A percentile compares a stretch with the other conserved stretches of the same genome.
Evolutionary conservation across 2,329 filamentous ascomycete genomes (phyloP).

Genomic region (Ceratocystis lukuohia): DNA sequence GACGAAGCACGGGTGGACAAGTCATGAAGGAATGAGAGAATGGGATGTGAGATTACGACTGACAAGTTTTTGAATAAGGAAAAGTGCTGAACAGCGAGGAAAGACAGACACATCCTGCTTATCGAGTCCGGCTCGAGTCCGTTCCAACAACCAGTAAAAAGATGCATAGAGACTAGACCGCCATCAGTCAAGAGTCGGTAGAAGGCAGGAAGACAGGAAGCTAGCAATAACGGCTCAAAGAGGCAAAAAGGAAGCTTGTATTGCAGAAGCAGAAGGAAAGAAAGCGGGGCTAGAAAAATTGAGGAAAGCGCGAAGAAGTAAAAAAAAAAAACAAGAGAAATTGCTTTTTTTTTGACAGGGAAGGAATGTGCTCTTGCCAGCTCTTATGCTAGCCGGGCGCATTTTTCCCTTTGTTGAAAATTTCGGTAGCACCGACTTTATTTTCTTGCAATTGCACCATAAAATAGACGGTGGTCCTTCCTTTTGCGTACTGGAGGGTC

Average conservation of each 20-base stretch:
- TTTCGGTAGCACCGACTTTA: constrained; percentile 6
- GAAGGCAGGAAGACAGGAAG: not conserved
- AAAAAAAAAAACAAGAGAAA: not conserved
- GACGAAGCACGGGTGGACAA: not conserved
- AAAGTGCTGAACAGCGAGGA: not conserved
- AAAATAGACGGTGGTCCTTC: not conserved
- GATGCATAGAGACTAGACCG: not conserved
- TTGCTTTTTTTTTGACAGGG: not conserved
- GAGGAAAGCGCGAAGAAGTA: not conserved
- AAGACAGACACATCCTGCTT: not conserved
- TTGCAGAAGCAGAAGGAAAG: not conserved
- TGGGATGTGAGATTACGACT: not conserved
- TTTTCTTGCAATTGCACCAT: not conserved
- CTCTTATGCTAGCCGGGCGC: not conserved
- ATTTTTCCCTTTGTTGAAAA: not conserved
- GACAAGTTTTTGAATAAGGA: not conserved
- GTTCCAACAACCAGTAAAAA: not conserved
- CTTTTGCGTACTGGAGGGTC: not conserved
- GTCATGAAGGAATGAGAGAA: not conserved
- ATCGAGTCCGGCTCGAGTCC: not conserved
- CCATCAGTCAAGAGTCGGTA: not conserved
- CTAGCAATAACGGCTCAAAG: not conserved
- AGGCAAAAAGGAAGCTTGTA: not conserved
- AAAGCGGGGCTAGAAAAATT: not conserved
- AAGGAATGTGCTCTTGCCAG: not conserved